Evolutionary conservation across 495 filamentous ascomycete genomes (phyloP).

Genomic region (Aspergillus steynii): DNA sequence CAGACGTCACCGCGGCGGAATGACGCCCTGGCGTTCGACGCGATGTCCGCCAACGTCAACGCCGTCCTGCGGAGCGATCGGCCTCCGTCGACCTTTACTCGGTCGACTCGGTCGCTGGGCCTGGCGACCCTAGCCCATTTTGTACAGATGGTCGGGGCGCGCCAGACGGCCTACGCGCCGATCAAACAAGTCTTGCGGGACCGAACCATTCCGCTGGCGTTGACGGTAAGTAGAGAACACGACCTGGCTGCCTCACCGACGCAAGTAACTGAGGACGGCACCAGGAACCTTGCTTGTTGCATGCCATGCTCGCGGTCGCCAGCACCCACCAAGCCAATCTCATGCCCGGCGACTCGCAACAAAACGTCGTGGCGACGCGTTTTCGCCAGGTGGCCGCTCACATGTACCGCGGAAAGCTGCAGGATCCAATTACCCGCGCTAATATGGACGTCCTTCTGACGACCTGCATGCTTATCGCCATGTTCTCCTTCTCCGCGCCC

Average conservation of each 20-base stretch:
- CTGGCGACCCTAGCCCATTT: background rate
- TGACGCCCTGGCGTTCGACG: background rate
- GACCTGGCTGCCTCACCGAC: background rate
- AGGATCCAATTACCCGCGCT: background rate
- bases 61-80: background rate
- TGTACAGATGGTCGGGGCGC: background rate
- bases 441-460: conserved; percentile 3
- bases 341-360: background rate
- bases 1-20: background rate
- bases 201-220: background rate
- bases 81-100: background rate
- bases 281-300: background rate
- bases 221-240: background rate
- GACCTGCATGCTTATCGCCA: conserved; percentile 1
- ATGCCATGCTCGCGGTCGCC: conserved; percentile 3
- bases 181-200: conserved; percentile 1
- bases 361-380: background rate
- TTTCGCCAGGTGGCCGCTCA: background rate
- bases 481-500: conserved; percentile 2
- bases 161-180: background rate
- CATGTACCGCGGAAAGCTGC: background rate
- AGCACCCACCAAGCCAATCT: background rate
- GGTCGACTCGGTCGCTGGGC: background rate
- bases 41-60: conserved; percentile 1
- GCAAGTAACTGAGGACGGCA: background rate